These are phyloP conservation scores for Tulasnella calospora DNA, from an alignment of 768 basidiomycete species.

Conservation along the genomic window DNA sequence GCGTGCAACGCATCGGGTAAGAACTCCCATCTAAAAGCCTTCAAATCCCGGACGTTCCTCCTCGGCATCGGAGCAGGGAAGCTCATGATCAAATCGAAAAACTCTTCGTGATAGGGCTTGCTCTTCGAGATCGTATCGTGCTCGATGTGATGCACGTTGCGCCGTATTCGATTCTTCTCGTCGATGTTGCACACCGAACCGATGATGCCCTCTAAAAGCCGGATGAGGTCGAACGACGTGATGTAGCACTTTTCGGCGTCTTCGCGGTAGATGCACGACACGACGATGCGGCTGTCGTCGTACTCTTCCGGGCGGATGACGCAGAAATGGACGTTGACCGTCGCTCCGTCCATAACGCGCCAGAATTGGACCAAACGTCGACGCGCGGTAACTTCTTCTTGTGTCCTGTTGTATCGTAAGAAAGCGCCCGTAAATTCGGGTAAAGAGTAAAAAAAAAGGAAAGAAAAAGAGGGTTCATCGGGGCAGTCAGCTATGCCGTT, in stretches of 20 bases:
- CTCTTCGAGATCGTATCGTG: constrained; percentile 88
- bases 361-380: constrained; percentile 85
- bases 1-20: constrained; percentile 41
- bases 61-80: constrained; percentile 91
- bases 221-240: constrained; percentile 94
- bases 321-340: constrained; percentile 73
- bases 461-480: not conserved
- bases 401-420: constrained; percentile 35
- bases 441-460: not conserved
- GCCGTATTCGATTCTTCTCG: constrained; percentile 93
- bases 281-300: constrained; percentile 66
- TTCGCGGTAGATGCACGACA: constrained; percentile 90
- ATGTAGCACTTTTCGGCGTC: constrained; percentile 74
- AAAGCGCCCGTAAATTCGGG: not conserved
- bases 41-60: constrained; percentile 94
- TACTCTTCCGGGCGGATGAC: constrained; percentile 70
- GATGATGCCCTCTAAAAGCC: constrained; percentile 75
- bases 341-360: constrained; percentile 69
- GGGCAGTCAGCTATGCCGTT: not conserved
- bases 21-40: constrained; percentile 46
- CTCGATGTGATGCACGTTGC: constrained; percentile 88
- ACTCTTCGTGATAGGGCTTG: constrained; percentile 70
- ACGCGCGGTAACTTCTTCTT: constrained; percentile 59
- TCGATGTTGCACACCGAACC: constrained; percentile 80
- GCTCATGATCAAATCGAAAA: constrained; percentile 95